phyloP scores from a whole-genome alignment of 1,139 yeast species.

The Suhomyces atakaporum region DNA sequence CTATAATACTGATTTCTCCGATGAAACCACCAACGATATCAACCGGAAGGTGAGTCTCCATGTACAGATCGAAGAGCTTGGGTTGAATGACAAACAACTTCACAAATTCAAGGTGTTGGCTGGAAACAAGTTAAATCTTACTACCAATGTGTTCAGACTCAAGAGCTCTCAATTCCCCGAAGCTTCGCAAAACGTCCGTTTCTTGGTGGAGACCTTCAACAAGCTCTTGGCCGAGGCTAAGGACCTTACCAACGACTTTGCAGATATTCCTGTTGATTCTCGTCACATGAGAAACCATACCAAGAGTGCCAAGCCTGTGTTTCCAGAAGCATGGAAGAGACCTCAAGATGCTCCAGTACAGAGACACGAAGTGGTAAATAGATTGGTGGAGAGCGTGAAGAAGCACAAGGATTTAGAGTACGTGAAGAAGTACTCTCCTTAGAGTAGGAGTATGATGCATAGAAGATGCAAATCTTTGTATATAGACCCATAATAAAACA shows the following conservation, averaged over 20 bases:
- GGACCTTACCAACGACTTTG: conserved; percentile 60
- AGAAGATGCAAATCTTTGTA: too few relatives aligned
- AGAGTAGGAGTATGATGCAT: too few relatives aligned
- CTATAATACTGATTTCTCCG: conserved; percentile 74
- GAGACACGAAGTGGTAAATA: conserved; percentile 34
- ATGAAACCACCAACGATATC: conserved; percentile 60
- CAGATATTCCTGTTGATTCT: conserved; percentile 79
- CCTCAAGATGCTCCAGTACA: conserved; percentile 64
- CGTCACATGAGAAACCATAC: conserved; percentile 61
- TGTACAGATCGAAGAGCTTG: conserved; percentile 56
- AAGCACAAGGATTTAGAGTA: conserved; percentile 36
- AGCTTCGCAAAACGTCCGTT: conserved; percentile 84
- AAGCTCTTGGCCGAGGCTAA: conserved; percentile 66
- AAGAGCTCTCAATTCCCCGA: conserved; percentile 65
- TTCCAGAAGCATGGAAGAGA: conserved; percentile 86
- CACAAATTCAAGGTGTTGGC: conserved; percentile 82
- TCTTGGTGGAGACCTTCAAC: conserved; percentile 63
- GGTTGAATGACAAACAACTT: conserved; percentile 50
- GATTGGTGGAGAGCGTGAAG: conserved; percentile 38
- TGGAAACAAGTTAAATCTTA: conserved; percentile 73
- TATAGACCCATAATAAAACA: too few relatives aligned
- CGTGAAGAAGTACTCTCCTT: conserved; percentile 30
- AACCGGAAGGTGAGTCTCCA: conserved; percentile 68
- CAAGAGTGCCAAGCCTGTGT: conserved; percentile 39
- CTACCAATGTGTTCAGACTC: conserved; percentile 60